Percentiles rank a stretch among this genome's conserved stretches.
These are phyloP conservation scores for Knufia fluminis DNA, from an alignment of 2,329 filamentous ascomycete species.

Conservation along the genomic window DNA sequence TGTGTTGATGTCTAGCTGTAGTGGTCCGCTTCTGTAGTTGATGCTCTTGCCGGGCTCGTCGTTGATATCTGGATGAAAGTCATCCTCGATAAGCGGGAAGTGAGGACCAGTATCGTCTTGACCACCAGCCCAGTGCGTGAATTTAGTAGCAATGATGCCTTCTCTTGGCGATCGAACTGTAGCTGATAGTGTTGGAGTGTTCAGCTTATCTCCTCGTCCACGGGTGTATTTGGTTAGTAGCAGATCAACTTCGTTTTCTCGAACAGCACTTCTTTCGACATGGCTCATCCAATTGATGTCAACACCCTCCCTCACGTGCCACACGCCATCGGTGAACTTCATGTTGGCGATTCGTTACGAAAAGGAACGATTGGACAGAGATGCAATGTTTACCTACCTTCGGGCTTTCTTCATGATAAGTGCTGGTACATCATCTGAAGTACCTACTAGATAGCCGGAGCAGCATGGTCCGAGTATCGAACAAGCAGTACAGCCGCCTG, in stretches of 20 bases:
- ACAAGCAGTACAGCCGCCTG: background rate
- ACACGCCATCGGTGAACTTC: conserved; percentile 37
- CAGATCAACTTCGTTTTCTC: conserved; percentile 28
- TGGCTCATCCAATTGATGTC: conserved; percentile 35
- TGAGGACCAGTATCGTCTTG: conserved; percentile 30
- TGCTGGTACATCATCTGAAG: background rate
- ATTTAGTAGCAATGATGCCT: conserved; percentile 32
- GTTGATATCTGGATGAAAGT: conserved; percentile 25
- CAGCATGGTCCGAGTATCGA: background rate
- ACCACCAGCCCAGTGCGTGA: conserved; percentile 32
- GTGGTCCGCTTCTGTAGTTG: conserved; percentile 27
- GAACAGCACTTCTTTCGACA: conserved; percentile 27
- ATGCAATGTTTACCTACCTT: background rate
- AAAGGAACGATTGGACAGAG: background rate
- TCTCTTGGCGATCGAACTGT: conserved; percentile 30
- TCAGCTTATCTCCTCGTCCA: conserved; percentile 33
- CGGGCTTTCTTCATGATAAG: background rate
- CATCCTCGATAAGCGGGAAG: conserved; percentile 26
- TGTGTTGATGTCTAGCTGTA: conserved; percentile 28
- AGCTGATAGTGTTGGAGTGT: conserved; percentile 29
- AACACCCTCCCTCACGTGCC: conserved; percentile 26
- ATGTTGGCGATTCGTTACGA: conserved; percentile 22
- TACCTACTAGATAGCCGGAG: background rate
- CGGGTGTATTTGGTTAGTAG: conserved; percentile 31
- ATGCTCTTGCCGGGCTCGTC: conserved; percentile 24